These are phyloP conservation scores for Eutypa lata DNA, from an alignment of 2,329 filamentous ascomycete genomes.

Conservation along the genomic window DNA sequence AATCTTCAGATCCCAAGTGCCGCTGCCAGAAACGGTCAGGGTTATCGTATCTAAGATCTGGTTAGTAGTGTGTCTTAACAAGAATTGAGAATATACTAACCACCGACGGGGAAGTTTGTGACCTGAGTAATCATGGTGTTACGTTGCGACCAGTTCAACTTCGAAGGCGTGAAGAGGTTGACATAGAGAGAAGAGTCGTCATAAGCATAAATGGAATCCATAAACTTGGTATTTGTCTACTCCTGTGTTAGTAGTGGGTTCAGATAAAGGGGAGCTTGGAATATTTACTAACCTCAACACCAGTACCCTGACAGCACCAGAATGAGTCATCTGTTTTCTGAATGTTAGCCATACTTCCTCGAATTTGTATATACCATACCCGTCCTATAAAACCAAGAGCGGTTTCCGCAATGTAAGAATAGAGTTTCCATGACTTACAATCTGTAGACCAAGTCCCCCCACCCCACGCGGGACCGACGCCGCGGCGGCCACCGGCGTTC, in stretches of 20 bases:
- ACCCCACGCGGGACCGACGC: constrained; percentile 50
- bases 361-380: background rate
- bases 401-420: too few relatives aligned
- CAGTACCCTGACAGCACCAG: constrained; percentile 54
- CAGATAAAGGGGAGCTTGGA: too few relatives aligned
- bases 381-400: too few relatives aligned
- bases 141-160: constrained; percentile 39
- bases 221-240: constrained; percentile 48
- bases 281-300: constrained; percentile 32
- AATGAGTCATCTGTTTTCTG: constrained; percentile 37
- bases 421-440: too few relatives aligned
- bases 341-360: background rate
- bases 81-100: background rate
- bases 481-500: constrained; percentile 43
- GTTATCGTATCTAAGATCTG: constrained; percentile 31
- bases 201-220: constrained; percentile 50
- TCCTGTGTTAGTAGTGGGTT: background rate
- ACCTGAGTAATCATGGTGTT: constrained; percentile 39
- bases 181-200: constrained; percentile 41
- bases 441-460: constrained; percentile 54
- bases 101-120: constrained; percentile 39
- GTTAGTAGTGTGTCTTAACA: background rate
- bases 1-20: constrained; percentile 32
- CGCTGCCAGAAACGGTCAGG: constrained; percentile 33
- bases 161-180: constrained; percentile 47